Percentiles rank a stretch among this genome's conserved stretches.
These are phyloP conservation scores for Sclerotinia glacialis DNA, from an alignment of 2,329 filamentous ascomycete genomes.

Conservation along the genomic window DNA sequence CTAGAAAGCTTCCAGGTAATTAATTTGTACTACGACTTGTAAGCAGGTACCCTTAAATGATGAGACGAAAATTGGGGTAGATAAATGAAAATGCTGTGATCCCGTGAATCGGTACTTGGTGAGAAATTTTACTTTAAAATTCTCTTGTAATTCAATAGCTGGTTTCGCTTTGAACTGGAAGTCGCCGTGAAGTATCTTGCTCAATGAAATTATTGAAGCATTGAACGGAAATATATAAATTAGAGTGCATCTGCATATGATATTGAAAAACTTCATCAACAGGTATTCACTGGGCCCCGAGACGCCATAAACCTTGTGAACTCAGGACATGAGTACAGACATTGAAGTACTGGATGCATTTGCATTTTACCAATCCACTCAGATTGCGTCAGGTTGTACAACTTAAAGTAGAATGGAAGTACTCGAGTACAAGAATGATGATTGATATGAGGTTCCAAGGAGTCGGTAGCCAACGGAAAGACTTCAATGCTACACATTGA, in stretches of 20 bases:
- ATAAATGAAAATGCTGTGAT: slow-evolving; percentile 21
- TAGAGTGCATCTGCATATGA: neutral
- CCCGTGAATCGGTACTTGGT: slow-evolving; percentile 7
- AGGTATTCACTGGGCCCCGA: neutral
- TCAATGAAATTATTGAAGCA: neutral
- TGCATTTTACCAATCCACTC: neutral
- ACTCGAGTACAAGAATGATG: slow-evolving; percentile 5
- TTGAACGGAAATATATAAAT: neutral
- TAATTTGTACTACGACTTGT: slow-evolving; percentile 6
- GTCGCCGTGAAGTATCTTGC: neutral
- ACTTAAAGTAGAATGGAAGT: neutral
- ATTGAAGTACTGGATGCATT: neutral
- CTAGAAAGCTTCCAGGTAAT: neutral
- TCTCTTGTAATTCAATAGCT: neutral
- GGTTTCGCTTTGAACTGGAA: neutral
- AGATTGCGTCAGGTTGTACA: slow-evolving; percentile 6
- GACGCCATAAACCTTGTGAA: neutral
- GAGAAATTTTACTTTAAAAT: slow-evolving; percentile 4
- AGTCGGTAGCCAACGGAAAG: slow-evolving; percentile 10
- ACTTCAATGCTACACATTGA: neutral
- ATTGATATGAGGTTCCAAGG: slow-evolving; percentile 2
- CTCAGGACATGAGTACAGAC: neutral
- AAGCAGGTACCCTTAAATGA: slow-evolving; percentile 21
- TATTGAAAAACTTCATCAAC: neutral
- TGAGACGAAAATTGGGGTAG: slow-evolving; percentile 8